Base-by-base conservation (phyloP, 1,139 yeast genomes). In the Candida sp. region DNA sequence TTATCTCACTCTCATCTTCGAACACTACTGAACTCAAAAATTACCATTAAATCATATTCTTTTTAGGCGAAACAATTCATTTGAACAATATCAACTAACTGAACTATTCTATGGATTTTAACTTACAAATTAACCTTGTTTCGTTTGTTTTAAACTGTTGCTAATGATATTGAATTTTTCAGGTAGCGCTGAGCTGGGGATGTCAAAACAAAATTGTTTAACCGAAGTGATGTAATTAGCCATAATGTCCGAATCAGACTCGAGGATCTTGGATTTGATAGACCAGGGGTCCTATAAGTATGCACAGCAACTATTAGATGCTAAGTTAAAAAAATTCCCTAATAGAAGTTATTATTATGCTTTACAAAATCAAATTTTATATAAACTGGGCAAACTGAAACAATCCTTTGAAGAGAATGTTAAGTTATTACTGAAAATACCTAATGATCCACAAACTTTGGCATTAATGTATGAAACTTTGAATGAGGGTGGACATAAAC, bases 311-410 rank as follows among this genome's bases (percentile, higher is more conserved):
- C 67, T 75, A 36, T 62, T 84, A 15, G 66, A 70, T 33, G 72
- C 75, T 45, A 79, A 79, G 52, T 60, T 82, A 43, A 67, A 71
- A 45, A 77, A 77, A 54, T 65, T 68, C 45, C 95, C 95, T 1
- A 69, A 74, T 32, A 73, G 74, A 43, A 70, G 77, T 12, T 79
- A 77, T 55, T 80, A 76, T 55, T 66, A 71, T 53, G 81, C 84
- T 0, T 62, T 83, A 42, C 67, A 71, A 43, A 75, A 75, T 39
- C 73, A 70, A 50, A 63, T 76, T 2, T 59, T 68, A 21, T 65
- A 66, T 34, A 64, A 68, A 41, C 68, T 67, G 43, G 81, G 84
- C 15, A 67, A 75, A 42, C 50, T 54, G 4, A 56, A 60, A 0
- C 77, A 73, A 43, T 81, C 86, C 1, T 52, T 77, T 11, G 59